phyloP scores from a whole-genome alignment of 306 rosid genomes.

The Sophora flavescens region DNA sequence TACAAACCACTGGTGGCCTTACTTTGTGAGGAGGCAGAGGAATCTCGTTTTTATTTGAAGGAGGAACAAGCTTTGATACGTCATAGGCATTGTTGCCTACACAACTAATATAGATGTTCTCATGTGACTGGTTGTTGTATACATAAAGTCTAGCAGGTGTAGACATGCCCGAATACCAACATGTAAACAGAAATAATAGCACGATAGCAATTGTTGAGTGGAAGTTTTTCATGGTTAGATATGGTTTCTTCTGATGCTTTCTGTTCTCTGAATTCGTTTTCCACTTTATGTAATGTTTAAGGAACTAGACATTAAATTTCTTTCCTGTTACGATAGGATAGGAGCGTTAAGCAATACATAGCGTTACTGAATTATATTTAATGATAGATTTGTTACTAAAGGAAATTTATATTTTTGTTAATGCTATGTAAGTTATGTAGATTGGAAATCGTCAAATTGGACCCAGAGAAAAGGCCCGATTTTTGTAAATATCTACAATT shows the following conservation, averaged over 20 bases:
- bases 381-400: neutral
- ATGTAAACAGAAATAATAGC: neutral
- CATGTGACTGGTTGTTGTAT: neutral
- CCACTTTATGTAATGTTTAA: neutral
- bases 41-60: neutral
- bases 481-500: neutral
- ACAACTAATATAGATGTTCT: neutral
- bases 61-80: neutral
- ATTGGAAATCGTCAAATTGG: neutral
- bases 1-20: neutral
- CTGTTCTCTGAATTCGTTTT: neutral
- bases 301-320: neutral
- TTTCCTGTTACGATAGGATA: constrained; percentile 1
- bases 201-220: constrained; percentile 4
- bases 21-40: constrained; percentile 14
- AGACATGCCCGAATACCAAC: neutral
- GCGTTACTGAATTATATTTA: constrained; percentile 21
- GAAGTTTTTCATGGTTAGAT: constrained; percentile 7
- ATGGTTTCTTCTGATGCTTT: neutral
- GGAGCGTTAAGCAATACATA: neutral
- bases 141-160: neutral
- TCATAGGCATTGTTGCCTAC: constrained; percentile 1
- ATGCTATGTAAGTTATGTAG: neutral
- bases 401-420: neutral
- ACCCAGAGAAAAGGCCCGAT: too few species aligned